Conservation (phyloP, 2,329 filamentous ascomycete species). For the Pleomassaria siparia region DNA sequence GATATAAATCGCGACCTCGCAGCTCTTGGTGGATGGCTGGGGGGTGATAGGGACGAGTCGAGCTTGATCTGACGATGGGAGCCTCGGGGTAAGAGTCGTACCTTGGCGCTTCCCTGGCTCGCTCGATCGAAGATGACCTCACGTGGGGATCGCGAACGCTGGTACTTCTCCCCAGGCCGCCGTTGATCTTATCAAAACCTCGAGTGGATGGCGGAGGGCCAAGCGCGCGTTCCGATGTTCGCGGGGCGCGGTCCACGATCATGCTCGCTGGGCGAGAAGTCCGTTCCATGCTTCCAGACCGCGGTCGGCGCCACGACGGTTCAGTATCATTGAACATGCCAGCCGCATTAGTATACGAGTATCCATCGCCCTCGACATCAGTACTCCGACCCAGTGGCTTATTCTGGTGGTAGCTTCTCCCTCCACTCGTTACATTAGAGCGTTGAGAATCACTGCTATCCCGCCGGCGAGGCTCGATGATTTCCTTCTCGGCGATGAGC, state of each 20-base stretch:
- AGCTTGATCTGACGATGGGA: slow-evolving; percentile 30
- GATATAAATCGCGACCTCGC: slow-evolving; percentile 43
- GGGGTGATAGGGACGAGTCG: slow-evolving; percentile 45
- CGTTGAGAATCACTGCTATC: slow-evolving; percentile 23
- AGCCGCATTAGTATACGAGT: slow-evolving; percentile 53
- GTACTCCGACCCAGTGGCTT: slow-evolving; percentile 27
- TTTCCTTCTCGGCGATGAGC: slow-evolving; percentile 41
- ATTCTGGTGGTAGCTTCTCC: slow-evolving; percentile 32
- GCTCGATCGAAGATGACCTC: slow-evolving; percentile 36
- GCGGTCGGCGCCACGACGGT: slow-evolving; percentile 49
- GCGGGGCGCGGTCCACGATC: slow-evolving; percentile 41
- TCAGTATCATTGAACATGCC: slow-evolving; percentile 55
- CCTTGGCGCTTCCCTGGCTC: slow-evolving; percentile 33
- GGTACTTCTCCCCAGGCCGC: slow-evolving; percentile 18
- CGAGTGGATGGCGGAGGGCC: slow-evolving; percentile 68
- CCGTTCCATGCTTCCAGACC: slow-evolving; percentile 50
- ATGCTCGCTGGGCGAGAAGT: slow-evolving; percentile 49
- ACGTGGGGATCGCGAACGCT: slow-evolving; percentile 21
- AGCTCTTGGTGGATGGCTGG: slow-evolving; percentile 53
- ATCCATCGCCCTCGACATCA: slow-evolving; percentile 46
- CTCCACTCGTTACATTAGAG: slow-evolving; percentile 33
- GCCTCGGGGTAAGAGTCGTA: slow-evolving; percentile 45
- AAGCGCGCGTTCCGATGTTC: slow-evolving; percentile 39
- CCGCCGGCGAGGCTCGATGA: slow-evolving; percentile 37
- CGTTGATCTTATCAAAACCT: slow-evolving; percentile 69